phyloP scores from a whole-genome alignment of 345 rosid genomes.

The Brassica juncea region DNA sequence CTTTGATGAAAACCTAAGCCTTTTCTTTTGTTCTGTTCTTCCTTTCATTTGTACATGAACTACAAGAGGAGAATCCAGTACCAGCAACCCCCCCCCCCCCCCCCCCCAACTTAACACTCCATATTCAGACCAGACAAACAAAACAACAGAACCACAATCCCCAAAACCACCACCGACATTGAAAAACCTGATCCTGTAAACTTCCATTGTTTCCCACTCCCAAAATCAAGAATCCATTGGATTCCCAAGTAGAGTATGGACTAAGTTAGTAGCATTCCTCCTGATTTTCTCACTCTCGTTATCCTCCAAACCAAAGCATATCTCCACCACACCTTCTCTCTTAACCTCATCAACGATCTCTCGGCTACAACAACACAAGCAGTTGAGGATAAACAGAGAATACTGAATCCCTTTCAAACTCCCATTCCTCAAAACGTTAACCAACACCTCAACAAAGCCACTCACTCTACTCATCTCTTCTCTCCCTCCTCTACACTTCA shows the following conservation, averaged over 20 bases:
- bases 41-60: slow-evolving; percentile 59
- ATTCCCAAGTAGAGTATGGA: slow-evolving; percentile 58
- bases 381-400: slow-evolving; percentile 67
- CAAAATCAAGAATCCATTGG: slow-evolving; percentile 35
- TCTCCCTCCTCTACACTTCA: slow-evolving; percentile 85
- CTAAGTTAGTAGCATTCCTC: slow-evolving; percentile 65
- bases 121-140: slow-evolving; percentile 19
- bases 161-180: slow-evolving; percentile 1
- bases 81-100: slow-evolving; percentile 17
- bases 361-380: slow-evolving; percentile 59
- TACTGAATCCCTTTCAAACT: slow-evolving; percentile 69
- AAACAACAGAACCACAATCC: slow-evolving; percentile 22
- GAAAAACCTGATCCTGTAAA: neutral
- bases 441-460: slow-evolving; percentile 66
- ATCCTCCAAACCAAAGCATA: slow-evolving; percentile 63
- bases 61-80: slow-evolving; percentile 41
- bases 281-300: slow-evolving; percentile 83
- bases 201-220: neutral
- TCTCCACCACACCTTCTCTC: slow-evolving; percentile 63
- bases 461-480: slow-evolving; percentile 61
- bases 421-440: slow-evolving; percentile 58
- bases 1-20: slow-evolving; percentile 43
- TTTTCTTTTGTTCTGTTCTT: slow-evolving; percentile 32
- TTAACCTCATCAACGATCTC: slow-evolving; percentile 47
- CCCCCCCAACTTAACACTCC: slow-evolving; percentile 47